Evolutionary conservation across 2,329 filamentous ascomycete genomes (phyloP), one percentile per base, ranked within the genome.

Genomic region (Coleophoma eucalyptorum): DNA sequence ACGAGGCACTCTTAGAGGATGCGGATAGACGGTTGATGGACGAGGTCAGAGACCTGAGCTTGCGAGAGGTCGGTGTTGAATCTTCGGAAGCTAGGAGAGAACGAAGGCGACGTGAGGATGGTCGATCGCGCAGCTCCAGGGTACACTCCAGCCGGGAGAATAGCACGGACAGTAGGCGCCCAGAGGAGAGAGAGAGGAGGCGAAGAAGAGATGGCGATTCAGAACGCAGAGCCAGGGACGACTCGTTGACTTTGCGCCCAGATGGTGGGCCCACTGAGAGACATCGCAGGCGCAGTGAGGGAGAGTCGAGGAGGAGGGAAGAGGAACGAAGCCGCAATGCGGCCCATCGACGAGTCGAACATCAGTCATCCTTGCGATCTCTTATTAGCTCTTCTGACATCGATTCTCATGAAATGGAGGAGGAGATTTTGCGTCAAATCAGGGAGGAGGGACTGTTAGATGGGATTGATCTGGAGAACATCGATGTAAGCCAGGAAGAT

Each of bases 351-450:
- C 86, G 84, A 48, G 77, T 97, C 44, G 90, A 94, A 64, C 93
- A 97, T 64, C 93, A 97, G 71, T 87, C 90, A 1, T 96, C 91
- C 52, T 73, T 97, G 56, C 78, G 92, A 48, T 96, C 89, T 10
- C 72, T 97, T 52, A 84, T 97, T 52, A 92, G 89, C 62, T 81
- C 86, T 4, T 89, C 87, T 0, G 87, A 92, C 55, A 77, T 89
- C 51, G 89, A 89, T 59, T 83, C 86, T 43, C 79, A 83, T 18
- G 87, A 93, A 58, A 86, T 96, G 60, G 88, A 96, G 65, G 83
- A 88, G 53, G 91, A 96, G 65, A 95, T 97, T 52, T 81, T 95
- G 58, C 82, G 90, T 41, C 90, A 96, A 65, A 96, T 96, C 52
- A 80, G 92, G 58, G 87, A 93, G 56, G 90, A 96, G 63, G 91